Conservation (phyloP, 2,329 filamentous ascomycete species). For the Hypoxylon sp. region DNA sequence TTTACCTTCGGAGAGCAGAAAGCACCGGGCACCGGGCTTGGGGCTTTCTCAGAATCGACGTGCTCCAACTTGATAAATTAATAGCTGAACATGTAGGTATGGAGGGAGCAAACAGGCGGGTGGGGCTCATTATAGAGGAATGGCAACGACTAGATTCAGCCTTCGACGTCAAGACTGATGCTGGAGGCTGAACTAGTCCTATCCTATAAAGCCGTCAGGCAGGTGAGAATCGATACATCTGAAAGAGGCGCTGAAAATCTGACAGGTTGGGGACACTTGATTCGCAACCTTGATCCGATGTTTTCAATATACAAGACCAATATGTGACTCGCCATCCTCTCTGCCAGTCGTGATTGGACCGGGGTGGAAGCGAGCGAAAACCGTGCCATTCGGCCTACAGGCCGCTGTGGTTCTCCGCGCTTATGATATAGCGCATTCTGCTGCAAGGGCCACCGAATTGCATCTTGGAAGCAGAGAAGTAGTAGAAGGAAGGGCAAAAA, state of each 20-base stretch:
- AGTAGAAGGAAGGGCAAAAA: conserved; percentile 6
- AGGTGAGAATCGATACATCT: conserved; percentile 20
- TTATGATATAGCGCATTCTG: conserved; percentile 24
- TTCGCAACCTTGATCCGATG: conserved; percentile 18
- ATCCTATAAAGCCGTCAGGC: conserved; percentile 3
- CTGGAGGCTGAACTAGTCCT: conserved; percentile 14
- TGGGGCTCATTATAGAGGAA: too few species aligned
- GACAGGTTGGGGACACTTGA: conserved; percentile 14
- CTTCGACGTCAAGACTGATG: conserved; percentile 28
- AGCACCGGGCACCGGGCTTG: conserved; percentile 13
- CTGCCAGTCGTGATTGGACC: conserved; percentile 20
- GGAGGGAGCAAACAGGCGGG: too few species aligned
- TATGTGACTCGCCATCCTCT: conserved; percentile 16
- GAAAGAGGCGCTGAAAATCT: conserved; percentile 13
- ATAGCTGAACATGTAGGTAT: too few species aligned
- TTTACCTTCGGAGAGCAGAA: conserved; percentile 16
- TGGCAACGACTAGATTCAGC: conserved; percentile 21
- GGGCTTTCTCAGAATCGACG: background rate
- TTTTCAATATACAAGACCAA: conserved; percentile 22
- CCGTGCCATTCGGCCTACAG: conserved; percentile 24
- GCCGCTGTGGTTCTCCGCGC: conserved; percentile 20
- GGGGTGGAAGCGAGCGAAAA: conserved; percentile 28
- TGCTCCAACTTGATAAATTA: background rate
- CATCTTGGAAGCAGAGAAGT: conserved; percentile 15
- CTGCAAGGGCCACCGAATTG: conserved; percentile 33